phyloP scores from a whole-genome alignment of 148 eudicot species.

The Fagopyrum tataricum region DNA sequence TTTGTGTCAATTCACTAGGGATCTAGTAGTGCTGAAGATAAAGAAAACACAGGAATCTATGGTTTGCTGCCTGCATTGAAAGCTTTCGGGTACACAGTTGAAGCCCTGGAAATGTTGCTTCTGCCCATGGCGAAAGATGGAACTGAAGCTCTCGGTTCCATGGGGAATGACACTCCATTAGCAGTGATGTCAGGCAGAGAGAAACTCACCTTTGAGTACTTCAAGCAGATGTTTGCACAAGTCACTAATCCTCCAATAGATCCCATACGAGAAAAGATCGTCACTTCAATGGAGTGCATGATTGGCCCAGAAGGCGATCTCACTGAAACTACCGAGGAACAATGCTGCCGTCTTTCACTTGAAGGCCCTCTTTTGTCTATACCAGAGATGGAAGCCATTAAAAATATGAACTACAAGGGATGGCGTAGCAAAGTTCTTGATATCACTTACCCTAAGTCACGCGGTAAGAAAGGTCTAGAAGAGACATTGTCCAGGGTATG shows the following conservation, averaged over 20 bases:
- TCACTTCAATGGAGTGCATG: slow-evolving; percentile 99
- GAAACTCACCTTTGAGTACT: slow-evolving; percentile 92
- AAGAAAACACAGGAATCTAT: slow-evolving; percentile 80
- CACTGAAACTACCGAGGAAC: slow-evolving; percentile 91
- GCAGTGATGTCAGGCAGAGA: slow-evolving; percentile 99
- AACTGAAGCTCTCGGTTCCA: slow-evolving; percentile 93
- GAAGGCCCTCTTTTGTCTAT: slow-evolving; percentile 85
- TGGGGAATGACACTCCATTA: slow-evolving; percentile 99
- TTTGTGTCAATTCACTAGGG: slow-evolving; percentile 28
- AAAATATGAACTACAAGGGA: slow-evolving; percentile 88
- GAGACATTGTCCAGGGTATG: slow-evolving; percentile 87
- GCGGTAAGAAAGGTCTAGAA: slow-evolving; percentile 84
- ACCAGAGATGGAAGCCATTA: slow-evolving; percentile 90
- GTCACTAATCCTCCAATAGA: slow-evolving; percentile 98
- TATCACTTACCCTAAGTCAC: slow-evolving; percentile 66
- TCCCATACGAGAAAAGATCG: slow-evolving; percentile 96
- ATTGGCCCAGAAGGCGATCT: slow-evolving; percentile 99
- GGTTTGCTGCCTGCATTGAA: slow-evolving; percentile 88
- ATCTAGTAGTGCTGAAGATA: slow-evolving; percentile 55
- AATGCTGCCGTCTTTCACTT: slow-evolving; percentile 88
- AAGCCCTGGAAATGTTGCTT: slow-evolving; percentile 88
- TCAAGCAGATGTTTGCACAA: slow-evolving; percentile 99
- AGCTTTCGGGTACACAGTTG: slow-evolving; percentile 92
- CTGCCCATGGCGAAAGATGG: slow-evolving; percentile 99
- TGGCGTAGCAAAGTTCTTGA: slow-evolving; percentile 96